These are phyloP conservation scores for Taxawa tesnikishii DNA, from an alignment of 2,329 filamentous ascomycete genomes.

Conservation along the genomic window DNA sequence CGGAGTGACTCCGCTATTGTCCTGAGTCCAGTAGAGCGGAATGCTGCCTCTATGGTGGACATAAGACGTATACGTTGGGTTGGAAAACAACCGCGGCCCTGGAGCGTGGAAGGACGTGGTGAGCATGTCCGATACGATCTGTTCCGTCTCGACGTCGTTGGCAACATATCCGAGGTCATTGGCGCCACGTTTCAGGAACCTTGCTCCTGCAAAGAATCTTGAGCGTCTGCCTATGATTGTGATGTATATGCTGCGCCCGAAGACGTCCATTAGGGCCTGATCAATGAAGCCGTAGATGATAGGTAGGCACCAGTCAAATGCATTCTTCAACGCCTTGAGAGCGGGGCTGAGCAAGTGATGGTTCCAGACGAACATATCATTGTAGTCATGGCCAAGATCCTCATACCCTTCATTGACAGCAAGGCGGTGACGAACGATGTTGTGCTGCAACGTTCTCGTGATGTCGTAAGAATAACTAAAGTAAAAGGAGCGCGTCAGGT, in stretches of 20 bases:
- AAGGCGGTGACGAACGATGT: conserved; percentile 69
- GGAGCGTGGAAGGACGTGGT: conserved; percentile 94
- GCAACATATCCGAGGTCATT: conserved; percentile 94
- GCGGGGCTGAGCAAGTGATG: conserved; percentile 75
- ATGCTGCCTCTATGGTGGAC: conserved; percentile 96
- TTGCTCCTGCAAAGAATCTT: conserved; percentile 82
- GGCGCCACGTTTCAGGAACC: conserved; percentile 86
- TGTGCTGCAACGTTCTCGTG: conserved; percentile 81
- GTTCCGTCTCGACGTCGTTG: conserved; percentile 97
- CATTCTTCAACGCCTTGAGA: conserved; percentile 55
- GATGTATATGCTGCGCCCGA: conserved; percentile 79
- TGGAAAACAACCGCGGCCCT: conserved; percentile 72
- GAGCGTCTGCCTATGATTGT: conserved; percentile 89
- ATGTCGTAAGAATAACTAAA: conserved; percentile 98
- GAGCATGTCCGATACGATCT: conserved; percentile 88
- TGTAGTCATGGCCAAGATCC: conserved; percentile 51
- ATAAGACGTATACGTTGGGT: conserved; percentile 87
- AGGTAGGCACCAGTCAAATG: conserved; percentile 91
- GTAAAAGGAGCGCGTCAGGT: conserved; percentile 85
- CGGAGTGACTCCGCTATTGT: conserved; percentile 85
- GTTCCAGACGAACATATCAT: conserved; percentile 98
- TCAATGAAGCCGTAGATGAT: conserved; percentile 95
- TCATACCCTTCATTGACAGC: conserved; percentile 54
- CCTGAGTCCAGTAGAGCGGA: conserved; percentile 93
- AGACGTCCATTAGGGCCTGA: conserved; percentile 63